Evolutionary conservation across 179 eudicot species (phyloP), one percentile per base, ranked within the genome.

Genomic region (Sideroxylon spinosum): DNA sequence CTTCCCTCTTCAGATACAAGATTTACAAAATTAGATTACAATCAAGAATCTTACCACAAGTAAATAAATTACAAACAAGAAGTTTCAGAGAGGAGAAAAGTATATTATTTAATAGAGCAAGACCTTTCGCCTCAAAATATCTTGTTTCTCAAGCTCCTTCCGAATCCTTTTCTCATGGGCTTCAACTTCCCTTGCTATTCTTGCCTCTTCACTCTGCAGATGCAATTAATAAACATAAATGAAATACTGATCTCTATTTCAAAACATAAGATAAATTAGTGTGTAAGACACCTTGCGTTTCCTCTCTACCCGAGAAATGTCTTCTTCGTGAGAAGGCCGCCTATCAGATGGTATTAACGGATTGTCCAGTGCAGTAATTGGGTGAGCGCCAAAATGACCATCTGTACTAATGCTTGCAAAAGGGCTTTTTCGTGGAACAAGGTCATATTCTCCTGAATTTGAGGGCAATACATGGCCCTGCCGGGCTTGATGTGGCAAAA

Each of bases 61-160:
- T 37, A 37, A 37, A 37, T 37, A 37, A 3, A 37, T 37, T 3
- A 37, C 53, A 68, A n/a, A 60, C 63, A 59, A 77, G 17, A 50
- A 32, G 67, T 32, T 71, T 49, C n/a, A 78, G 20, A 13, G 2
- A 67, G 53, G 23, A 57, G 6, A 72, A 64, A 7, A 72, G 62
- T 48, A 12, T 46, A 50, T 52, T 37, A 59, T 19, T 25, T 49
- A 26, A 0, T 10, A 68, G 22, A 68, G 52, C 19, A 79, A 68
- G 82, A 94, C 98, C 97, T 94, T 94, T 68, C 93, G 85, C 82
- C 93, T 87, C 76, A 94, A 50, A 26, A 91, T 86, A 87, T 94
- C 97, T 81, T 94, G 97, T 83, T 89, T 94, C 84, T 92, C 98
- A 28, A 94, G 83, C 84, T 94, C 97, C 81, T 88, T 92, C 23